Conservation (phyloP, 169 alveolate species). For the Plasmodium gallinaceum region DNA sequence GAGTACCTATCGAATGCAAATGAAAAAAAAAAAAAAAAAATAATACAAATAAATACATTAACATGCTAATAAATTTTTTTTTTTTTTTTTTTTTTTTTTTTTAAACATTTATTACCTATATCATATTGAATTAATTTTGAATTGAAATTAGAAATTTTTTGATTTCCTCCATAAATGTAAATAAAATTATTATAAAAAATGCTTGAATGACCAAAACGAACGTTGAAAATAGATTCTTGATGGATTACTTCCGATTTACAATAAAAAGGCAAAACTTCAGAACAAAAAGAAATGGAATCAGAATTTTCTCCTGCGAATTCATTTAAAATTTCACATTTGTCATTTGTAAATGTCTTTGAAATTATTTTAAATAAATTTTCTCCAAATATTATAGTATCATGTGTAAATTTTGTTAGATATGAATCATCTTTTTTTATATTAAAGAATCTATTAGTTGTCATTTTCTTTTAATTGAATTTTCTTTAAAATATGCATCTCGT, state of each 20-base stretch:
- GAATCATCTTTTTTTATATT: conserved; percentile 50
- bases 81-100: background rate
- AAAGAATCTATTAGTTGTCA: conserved; percentile 52
- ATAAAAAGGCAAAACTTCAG: conserved; percentile 71
- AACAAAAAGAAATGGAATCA: conserved; percentile 63
- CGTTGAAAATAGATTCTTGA: conserved; percentile 31
- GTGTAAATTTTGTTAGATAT: conserved; percentile 50
- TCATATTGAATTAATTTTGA: conserved; percentile 20
- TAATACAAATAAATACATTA: background rate
- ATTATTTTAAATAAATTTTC: conserved; percentile 61
- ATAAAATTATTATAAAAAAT: conserved; percentile 35
- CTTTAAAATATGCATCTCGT: background rate
- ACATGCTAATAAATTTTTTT: background rate
- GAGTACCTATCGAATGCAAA: conserved; percentile 32
- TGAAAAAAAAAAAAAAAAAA: conserved; percentile 6
- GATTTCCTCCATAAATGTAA: conserved; percentile 74
- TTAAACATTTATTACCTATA: conserved; percentile 8
- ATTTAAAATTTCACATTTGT: background rate
- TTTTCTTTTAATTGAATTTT: conserved; percentile 15
- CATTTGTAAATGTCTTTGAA: conserved; percentile 20
- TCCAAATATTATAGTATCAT: conserved; percentile 72
- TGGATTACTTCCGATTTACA: conserved; percentile 75
- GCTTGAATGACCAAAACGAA: conserved; percentile 68
- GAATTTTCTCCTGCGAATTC: background rate
- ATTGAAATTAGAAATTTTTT: background rate